Conservation (phyloP, 805 yeast species). For the Tetrapisispora fleetii region DNA sequence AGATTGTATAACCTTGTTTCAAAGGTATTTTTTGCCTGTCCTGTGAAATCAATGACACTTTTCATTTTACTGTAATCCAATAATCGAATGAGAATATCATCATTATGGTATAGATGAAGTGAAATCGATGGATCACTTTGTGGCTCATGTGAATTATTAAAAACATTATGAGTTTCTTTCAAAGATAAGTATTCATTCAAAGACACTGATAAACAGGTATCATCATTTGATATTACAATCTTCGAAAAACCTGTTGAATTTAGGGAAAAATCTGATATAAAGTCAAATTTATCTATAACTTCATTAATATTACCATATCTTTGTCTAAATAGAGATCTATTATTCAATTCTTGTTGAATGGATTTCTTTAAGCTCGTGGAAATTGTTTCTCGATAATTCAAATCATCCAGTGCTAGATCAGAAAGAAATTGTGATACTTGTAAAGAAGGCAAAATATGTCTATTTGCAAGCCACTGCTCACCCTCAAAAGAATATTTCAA, state of each 20-base stretch:
- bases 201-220: constrained; percentile 28
- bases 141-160: background rate
- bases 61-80: background rate
- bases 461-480: constrained; percentile 41
- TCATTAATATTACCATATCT: constrained; percentile 28
- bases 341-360: constrained; percentile 32
- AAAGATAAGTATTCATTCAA: constrained; percentile 24
- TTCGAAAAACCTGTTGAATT: constrained; percentile 45
- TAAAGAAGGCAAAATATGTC: constrained; percentile 42
- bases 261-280: constrained; percentile 46
- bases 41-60: too few species aligned
- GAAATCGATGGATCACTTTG: constrained; percentile 26
- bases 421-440: constrained; percentile 40
- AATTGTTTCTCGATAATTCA: constrained; percentile 29
- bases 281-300: constrained; percentile 31
- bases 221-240: constrained; percentile 31
- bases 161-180: background rate
- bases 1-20: background rate
- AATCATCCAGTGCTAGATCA: constrained; percentile 36
- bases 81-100: constrained; percentile 34
- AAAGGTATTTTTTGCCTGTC: background rate
- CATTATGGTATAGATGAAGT: constrained; percentile 40
- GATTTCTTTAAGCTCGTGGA: constrained; percentile 23
- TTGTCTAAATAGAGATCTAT: constrained; percentile 32
- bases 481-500: constrained; percentile 39